Conservation (phyloP, 257 asterid species). For the Phtheirospermum japonicum region DNA sequence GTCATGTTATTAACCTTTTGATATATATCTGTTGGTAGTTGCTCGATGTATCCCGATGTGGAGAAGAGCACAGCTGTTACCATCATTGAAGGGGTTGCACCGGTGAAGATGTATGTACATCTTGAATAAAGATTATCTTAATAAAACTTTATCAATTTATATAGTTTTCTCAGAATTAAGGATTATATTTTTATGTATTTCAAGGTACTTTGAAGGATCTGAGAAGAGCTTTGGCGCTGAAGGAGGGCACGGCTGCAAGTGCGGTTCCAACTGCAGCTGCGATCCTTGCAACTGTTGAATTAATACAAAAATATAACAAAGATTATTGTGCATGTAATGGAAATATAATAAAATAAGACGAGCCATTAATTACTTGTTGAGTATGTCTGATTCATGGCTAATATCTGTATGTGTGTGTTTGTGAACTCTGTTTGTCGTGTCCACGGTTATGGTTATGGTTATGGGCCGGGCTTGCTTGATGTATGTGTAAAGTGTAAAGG, state of each 20-base stretch:
- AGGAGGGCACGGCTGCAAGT: constrained; percentile 53
- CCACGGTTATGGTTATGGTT: neutral
- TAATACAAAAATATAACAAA: neutral
- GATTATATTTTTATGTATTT: no score
- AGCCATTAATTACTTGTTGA: constrained; percentile 11
- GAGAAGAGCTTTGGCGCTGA: constrained; percentile 41
- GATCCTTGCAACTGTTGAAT: constrained; percentile 50
- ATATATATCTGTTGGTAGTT: constrained; percentile 28
- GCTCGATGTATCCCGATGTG: constrained; percentile 43
- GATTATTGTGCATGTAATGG: neutral
- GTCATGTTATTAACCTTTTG: no score
- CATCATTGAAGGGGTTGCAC: constrained; percentile 24
- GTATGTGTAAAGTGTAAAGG: neutral
- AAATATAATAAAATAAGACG: constrained; percentile 13
- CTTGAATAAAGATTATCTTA: neutral
- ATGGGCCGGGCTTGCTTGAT: constrained; percentile 21
- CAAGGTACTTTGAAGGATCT: constrained; percentile 34
- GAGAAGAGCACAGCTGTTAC: constrained; percentile 36
- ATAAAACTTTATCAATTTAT: neutral
- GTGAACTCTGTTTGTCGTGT: constrained; percentile 1
- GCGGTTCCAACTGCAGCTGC: constrained; percentile 51
- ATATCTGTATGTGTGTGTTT: constrained; percentile 11
- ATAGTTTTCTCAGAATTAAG: no score
- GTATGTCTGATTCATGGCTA: constrained; percentile 9
- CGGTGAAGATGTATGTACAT: constrained; percentile 33